phyloP scores from a whole-genome alignment of 345 rosid genomes.

The Heritiera littoralis region DNA sequence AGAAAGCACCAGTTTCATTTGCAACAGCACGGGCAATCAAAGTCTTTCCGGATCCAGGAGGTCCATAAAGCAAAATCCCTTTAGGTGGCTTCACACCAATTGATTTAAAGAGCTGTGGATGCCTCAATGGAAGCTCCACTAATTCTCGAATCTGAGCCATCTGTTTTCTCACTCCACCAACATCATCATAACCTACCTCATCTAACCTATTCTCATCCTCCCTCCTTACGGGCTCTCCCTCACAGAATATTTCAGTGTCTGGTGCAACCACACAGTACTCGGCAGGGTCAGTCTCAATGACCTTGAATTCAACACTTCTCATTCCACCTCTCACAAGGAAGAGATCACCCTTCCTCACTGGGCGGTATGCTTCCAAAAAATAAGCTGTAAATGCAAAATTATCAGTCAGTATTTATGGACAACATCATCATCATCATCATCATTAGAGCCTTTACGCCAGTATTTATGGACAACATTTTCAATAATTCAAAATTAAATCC shows the following conservation, averaged over 20 bases:
- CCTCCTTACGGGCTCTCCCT: constrained; percentile 92
- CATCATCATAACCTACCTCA: constrained; percentile 96
- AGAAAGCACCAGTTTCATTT: constrained; percentile 95
- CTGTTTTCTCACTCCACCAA: constrained; percentile 97
- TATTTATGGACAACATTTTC: neutral
- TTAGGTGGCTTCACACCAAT: constrained; percentile 99
- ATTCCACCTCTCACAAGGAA: constrained; percentile 97
- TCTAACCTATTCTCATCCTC: constrained; percentile 93
- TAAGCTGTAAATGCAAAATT: constrained; percentile 62
- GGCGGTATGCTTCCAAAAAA: constrained; percentile 93
- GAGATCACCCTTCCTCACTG: constrained; percentile 92
- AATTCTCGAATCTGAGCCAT: constrained; percentile 98
- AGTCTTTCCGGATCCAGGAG: constrained; percentile 90
- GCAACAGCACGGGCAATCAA: constrained; percentile 96
- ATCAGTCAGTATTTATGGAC: constrained; percentile 17
- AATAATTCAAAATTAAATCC: constrained; percentile 1
- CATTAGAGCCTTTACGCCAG: neutral
- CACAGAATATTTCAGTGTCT: constrained; percentile 95
- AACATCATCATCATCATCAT: no score
- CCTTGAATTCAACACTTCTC: constrained; percentile 94
- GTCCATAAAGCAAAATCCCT: constrained; percentile 86
- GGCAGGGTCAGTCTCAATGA: constrained; percentile 82
- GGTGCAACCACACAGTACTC: constrained; percentile 97
- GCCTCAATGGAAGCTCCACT: constrained; percentile 93
- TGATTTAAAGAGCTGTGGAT: constrained; percentile 91